Evolutionary conservation across 1,284 basidiomycete species (phyloP), one percentile per base, ranked within the genome.

Genomic region (Clitocybe nebularis): DNA sequence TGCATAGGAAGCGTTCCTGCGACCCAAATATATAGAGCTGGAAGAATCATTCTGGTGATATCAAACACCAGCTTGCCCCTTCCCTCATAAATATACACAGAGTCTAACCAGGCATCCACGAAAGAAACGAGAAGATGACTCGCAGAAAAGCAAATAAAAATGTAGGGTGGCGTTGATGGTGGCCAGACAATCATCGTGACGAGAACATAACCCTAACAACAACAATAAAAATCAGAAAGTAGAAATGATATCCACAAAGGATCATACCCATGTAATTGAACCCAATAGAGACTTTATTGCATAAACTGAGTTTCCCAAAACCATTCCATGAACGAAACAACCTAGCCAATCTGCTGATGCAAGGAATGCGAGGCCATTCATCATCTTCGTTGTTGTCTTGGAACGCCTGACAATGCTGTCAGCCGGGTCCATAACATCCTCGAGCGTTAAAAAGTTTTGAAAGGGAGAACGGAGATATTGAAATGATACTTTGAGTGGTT

Each of bases 1-100:
- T 73, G 67, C 37, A 84, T 44, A 10, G 77, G 81, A 19, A 77
- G 60, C 2, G 73, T 74, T 17, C 79, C 78, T 14, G 72, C 69
- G n/a, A 77, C 43, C 61, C 68, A 76, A 4, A 71, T 52, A 45
- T 79, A 73, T 3, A 60, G 9, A 1, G 56, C 52, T 1, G 71
- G 61, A 17, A 68, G 43, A 11, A 63, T 34, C 25, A 71, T 57
- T 6, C 67, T 61, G 25, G 63, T 20, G 10, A 61, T 24, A 39
- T 66, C 52, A 13, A 69, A 41, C 9, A 58, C 46, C 3, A 64
- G 34, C 3, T 46, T 11, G 13, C 35, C 47, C 4, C 42, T 41
- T 5, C 43, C 36, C 29, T 38, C 45, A 34, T 35, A 43, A 23
- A 43, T 46, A 25, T 52, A 53, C 30, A 64, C 28, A 19, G 60